Conservation (phyloP, 805 yeast species). For the Teunomyces cretensis region DNA sequence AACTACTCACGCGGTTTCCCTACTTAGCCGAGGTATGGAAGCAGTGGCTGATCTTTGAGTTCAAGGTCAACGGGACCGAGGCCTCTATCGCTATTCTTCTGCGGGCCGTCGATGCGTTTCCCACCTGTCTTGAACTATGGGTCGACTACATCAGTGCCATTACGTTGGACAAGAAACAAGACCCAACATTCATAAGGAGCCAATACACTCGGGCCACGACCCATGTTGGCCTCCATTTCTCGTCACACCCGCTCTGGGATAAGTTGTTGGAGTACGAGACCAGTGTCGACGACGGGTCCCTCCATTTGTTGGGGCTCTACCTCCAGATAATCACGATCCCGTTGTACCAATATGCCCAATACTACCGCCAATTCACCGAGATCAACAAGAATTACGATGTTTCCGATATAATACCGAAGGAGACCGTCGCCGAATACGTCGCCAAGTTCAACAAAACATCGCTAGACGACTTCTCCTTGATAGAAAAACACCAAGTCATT, state of each 20-base stretch:
- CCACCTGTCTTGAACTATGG: slow-evolving; percentile 68
- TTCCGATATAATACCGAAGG: slow-evolving; percentile 21
- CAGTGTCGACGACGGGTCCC: slow-evolving; percentile 25
- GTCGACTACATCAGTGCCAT: slow-evolving; percentile 59
- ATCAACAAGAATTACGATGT: slow-evolving; percentile 33
- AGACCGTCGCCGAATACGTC: slow-evolving; percentile 18
- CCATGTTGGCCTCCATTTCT: slow-evolving; percentile 66
- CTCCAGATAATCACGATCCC: slow-evolving; percentile 58
- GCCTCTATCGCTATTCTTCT: slow-evolving; percentile 48
- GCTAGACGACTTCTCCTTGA: slow-evolving; percentile 27
- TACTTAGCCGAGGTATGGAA: slow-evolving; percentile 64
- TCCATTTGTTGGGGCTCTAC: slow-evolving; percentile 42
- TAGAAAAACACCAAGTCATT: slow-evolving; percentile 40
- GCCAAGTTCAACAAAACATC: slow-evolving; percentile 20
- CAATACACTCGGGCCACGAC: slow-evolving; percentile 50
- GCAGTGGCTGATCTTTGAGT: slow-evolving; percentile 53
- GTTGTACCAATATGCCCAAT: slow-evolving; percentile 81
- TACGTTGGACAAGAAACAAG: slow-evolving; percentile 24
- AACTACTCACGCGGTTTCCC: slow-evolving; percentile 56
- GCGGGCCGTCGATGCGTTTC: slow-evolving; percentile 48
- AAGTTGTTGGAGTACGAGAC: slow-evolving; percentile 62
- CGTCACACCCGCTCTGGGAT: slow-evolving; percentile 85
- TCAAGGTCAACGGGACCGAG: slow-evolving; percentile 54
- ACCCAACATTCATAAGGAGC: slow-evolving; percentile 28
- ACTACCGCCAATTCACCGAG: slow-evolving; percentile 52